Conservation (phyloP, 345 rosid genomes). For the Sisymbrium irio region DNA sequence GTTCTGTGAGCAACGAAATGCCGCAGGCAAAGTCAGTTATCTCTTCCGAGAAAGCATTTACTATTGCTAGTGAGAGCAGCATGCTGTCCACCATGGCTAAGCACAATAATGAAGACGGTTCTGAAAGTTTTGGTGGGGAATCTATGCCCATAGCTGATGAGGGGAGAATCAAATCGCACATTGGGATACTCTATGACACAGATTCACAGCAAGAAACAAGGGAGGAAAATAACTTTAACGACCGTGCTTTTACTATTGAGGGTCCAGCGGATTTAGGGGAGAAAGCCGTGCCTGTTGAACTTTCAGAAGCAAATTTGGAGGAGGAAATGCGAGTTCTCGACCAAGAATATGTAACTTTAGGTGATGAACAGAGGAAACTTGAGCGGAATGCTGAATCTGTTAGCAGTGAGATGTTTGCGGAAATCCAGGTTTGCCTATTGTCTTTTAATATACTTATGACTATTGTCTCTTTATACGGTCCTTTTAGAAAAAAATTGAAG, state of each 20-base stretch:
- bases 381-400: conserved; percentile 95
- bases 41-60: conserved; percentile 25
- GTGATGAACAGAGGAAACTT: conserved; percentile 80
- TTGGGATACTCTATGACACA: conserved; percentile 32
- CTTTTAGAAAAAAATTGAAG: background rate
- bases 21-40: conserved; percentile 29
- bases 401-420: conserved; percentile 90
- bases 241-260: conserved; percentile 18
- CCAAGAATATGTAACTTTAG: conserved; percentile 59
- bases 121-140: conserved; percentile 28
- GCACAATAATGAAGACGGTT: conserved; percentile 27
- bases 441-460: conserved; percentile 8
- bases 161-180: conserved; percentile 33
- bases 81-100: conserved; percentile 34
- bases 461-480: background rate
- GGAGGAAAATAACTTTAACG: conserved; percentile 11
- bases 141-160: conserved; percentile 29
- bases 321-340: conserved; percentile 63
- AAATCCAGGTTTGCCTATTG: conserved; percentile 66
- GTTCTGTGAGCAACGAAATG: conserved; percentile 12
- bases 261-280: conserved; percentile 28
- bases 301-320: conserved; percentile 57
- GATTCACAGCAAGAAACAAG: conserved; percentile 32
- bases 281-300: conserved; percentile 34
- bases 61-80: conserved; percentile 35